Evolutionary conservation across 768 basidiomycete species (phyloP).

Genomic region (Pluteus cervinus): DNA sequence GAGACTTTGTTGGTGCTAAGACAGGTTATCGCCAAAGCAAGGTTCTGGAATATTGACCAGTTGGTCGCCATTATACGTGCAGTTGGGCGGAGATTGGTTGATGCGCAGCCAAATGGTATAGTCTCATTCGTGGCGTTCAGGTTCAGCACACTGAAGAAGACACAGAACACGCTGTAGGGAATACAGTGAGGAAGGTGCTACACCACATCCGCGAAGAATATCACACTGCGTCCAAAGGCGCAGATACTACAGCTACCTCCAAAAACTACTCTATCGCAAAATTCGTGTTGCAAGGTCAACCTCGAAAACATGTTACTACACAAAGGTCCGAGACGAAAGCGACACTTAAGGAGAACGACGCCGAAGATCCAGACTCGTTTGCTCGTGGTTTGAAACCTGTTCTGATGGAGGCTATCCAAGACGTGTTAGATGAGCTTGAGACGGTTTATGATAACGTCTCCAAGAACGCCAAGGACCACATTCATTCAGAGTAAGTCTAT

Average conservation of each 20-base stretch:
- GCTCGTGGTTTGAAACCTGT: slow-evolving; percentile 81
- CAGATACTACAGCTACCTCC: slow-evolving; percentile 27
- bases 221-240: slow-evolving; percentile 67
- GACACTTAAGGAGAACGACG: slow-evolving; percentile 62
- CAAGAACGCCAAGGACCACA: slow-evolving; percentile 91
- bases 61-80: slow-evolving; percentile 71
- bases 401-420: slow-evolving; percentile 94
- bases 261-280: slow-evolving; percentile 69
- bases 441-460: slow-evolving; percentile 93
- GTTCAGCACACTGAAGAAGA: background rate
- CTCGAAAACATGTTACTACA: slow-evolving; percentile 40
- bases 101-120: slow-evolving; percentile 92
- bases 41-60: slow-evolving; percentile 83
- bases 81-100: slow-evolving; percentile 76
- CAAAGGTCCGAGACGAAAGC: slow-evolving; percentile 48
- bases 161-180: slow-evolving; percentile 89
- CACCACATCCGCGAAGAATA: slow-evolving; percentile 96
- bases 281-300: slow-evolving; percentile 78
- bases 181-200: slow-evolving; percentile 88
- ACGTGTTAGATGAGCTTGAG: slow-evolving; percentile 93
- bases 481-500: slow-evolving; percentile 88
- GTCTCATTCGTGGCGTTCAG: background rate
- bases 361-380: slow-evolving; percentile 75
- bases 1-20: slow-evolving; percentile 87
- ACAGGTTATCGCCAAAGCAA: slow-evolving; percentile 83